Evolutionary conservation across 257 asterid species (phyloP).

Genomic region (Thymus quinquecostatus): DNA sequence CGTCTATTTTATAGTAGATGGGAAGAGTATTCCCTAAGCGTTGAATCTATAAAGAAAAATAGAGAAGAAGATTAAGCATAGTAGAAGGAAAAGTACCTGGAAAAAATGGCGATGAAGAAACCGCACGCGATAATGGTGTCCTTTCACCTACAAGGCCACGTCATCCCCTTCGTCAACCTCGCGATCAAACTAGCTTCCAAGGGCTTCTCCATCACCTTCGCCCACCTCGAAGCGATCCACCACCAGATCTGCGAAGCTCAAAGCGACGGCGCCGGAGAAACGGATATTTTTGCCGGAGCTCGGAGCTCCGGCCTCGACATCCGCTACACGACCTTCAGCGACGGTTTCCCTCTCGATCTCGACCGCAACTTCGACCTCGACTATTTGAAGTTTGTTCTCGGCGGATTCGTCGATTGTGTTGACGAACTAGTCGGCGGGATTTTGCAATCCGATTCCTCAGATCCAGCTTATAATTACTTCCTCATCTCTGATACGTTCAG

Average conservation of each 20-base stretch:
- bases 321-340: slow-evolving; percentile 44
- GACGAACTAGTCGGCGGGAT: slow-evolving; percentile 46
- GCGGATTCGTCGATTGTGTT: slow-evolving; percentile 40
- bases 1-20: too few species aligned
- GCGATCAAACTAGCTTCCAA: slow-evolving; percentile 70
- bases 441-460: slow-evolving; percentile 22
- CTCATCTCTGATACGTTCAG: slow-evolving; percentile 54
- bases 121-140: slow-evolving; percentile 73
- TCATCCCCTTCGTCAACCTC: slow-evolving; percentile 61
- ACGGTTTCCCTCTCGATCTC: slow-evolving; percentile 48
- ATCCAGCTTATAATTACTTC: slow-evolving; percentile 26
- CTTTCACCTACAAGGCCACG: slow-evolving; percentile 70
- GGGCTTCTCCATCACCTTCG: slow-evolving; percentile 70
- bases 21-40: too few species aligned
- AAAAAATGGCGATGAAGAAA: slow-evolving; percentile 29
- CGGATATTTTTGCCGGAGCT: slow-evolving; percentile 41
- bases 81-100: neutral
- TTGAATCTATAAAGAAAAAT: too few species aligned
- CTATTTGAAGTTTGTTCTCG: slow-evolving; percentile 27
- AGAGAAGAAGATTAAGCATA: too few species aligned
- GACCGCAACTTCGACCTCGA: slow-evolving; percentile 32
- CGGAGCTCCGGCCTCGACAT: slow-evolving; percentile 52
- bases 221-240: slow-evolving; percentile 56
- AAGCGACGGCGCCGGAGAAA: neutral
- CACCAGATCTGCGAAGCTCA: slow-evolving; percentile 51